A percentile compares a stretch with the other conserved stretches of the same genome.
These are phyloP conservation scores for Phytomonas serpens DNA, from an alignment of 208 protist genomes.

Conservation along the genomic window DNA sequence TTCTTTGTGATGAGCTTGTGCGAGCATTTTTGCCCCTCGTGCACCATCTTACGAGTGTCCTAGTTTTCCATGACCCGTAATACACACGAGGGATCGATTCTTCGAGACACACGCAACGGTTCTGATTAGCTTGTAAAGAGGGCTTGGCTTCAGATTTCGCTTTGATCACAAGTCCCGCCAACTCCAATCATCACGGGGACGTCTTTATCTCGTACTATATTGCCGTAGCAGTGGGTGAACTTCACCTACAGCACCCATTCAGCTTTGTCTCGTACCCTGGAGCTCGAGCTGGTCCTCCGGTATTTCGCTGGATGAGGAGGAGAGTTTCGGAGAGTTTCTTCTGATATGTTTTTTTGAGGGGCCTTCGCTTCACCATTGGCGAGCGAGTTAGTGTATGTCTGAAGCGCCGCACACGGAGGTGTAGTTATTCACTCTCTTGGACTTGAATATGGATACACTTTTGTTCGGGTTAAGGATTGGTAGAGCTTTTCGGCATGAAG, in stretches of 20 bases:
- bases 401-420: neutral
- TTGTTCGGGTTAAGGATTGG: neutral
- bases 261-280: neutral
- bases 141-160: neutral
- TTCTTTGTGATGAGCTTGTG: neutral
- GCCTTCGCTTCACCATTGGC: neutral
- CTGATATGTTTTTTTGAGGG: neutral
- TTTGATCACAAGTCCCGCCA: neutral
- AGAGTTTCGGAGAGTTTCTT: neutral
- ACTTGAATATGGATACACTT: neutral
- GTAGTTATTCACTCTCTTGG: neutral
- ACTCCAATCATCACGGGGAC: neutral
- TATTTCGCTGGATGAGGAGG: too few relatives aligned
- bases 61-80: neutral
- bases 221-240: neutral
- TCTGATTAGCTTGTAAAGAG: neutral
- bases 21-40: neutral
- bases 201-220: neutral
- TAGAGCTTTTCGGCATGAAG: neutral
- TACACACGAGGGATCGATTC: neutral
- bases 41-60: neutral
- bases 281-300: neutral
- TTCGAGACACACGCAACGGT: neutral
- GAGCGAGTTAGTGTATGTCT: neutral
- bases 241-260: neutral